Conservation (phyloP, 2,329 filamentous ascomycete species). For the Fusarium aywerte region DNA sequence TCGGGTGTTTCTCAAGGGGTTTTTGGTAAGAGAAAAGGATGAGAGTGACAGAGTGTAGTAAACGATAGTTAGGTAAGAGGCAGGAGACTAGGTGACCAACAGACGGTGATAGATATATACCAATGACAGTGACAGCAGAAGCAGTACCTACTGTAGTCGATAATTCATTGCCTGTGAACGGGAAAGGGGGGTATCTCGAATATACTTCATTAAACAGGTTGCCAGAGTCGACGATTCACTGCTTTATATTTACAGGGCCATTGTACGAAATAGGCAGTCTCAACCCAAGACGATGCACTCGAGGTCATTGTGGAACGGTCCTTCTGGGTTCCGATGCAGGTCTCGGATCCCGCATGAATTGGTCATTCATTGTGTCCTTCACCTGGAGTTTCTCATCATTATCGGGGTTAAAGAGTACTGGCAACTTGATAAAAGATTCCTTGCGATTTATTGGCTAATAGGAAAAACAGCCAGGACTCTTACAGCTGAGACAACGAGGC, state of each 20-base stretch:
- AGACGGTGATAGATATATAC: neutral
- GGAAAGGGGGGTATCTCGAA: neutral
- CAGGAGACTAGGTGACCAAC: neutral
- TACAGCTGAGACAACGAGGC: neutral
- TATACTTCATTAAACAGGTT: neutral
- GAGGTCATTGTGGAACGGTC: neutral
- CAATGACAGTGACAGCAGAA: neutral
- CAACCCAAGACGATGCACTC: neutral
- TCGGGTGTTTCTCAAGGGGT: neutral
- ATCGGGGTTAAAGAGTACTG: neutral
- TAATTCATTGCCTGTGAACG: neutral
- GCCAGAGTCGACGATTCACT: neutral
- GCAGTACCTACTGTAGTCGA: neutral
- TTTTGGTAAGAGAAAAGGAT: neutral
- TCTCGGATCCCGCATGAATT: neutral
- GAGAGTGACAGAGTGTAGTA: neutral
- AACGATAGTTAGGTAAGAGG: neutral
- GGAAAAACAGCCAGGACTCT: neutral
- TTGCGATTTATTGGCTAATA: neutral
- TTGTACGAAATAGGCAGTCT: neutral
- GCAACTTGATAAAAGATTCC: neutral
- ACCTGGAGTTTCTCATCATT: neutral
- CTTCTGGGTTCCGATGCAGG: constrained; percentile 1
- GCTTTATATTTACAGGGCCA: neutral
- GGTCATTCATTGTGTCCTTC: neutral